These are phyloP conservation scores for Pythium insidiosum DNA, from an alignment of 352 stramenopile genomes.

Conservation along the genomic window DNA sequence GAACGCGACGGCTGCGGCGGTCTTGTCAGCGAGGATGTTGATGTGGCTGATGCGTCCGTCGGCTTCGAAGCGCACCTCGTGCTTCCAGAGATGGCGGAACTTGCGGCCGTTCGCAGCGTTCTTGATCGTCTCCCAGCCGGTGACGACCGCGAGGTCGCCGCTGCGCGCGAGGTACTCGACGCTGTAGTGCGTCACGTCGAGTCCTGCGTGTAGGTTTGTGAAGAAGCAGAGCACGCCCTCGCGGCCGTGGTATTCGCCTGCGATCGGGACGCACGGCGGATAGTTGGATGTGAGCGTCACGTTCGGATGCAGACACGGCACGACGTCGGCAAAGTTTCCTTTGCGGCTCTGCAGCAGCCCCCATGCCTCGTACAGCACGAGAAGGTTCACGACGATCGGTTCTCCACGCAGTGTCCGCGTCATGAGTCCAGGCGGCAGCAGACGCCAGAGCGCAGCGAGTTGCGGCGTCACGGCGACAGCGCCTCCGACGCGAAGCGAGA, in stretches of 20 bases:
- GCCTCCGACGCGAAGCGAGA: too few species aligned
- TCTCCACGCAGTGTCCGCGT: slow-evolving; percentile 40
- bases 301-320: slow-evolving; percentile 74
- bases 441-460: slow-evolving; percentile 15
- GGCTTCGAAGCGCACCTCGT: slow-evolving; percentile 72
- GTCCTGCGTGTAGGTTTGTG: slow-evolving; percentile 50
- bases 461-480: not conserved
- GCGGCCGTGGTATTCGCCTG: slow-evolving; percentile 58
- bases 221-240: slow-evolving; percentile 66
- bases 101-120: slow-evolving; percentile 57
- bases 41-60: slow-evolving; percentile 78
- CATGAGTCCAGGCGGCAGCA: slow-evolving; percentile 21
- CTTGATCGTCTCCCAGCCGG: slow-evolving; percentile 65
- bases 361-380: slow-evolving; percentile 69
- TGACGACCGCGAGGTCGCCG: slow-evolving; percentile 69
- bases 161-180: slow-evolving; percentile 61
- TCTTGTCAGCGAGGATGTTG: slow-evolving; percentile 82
- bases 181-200: slow-evolving; percentile 66
- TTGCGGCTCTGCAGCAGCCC: slow-evolving; percentile 63
- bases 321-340: slow-evolving; percentile 69
- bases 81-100: slow-evolving; percentile 80
- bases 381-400: slow-evolving; percentile 51
- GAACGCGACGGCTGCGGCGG: slow-evolving; percentile 68
- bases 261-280: slow-evolving; percentile 56
- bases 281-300: slow-evolving; percentile 73